phyloP scores from a whole-genome alignment of 305 asterid genomes.

The Euphrasia arctica region DNA sequence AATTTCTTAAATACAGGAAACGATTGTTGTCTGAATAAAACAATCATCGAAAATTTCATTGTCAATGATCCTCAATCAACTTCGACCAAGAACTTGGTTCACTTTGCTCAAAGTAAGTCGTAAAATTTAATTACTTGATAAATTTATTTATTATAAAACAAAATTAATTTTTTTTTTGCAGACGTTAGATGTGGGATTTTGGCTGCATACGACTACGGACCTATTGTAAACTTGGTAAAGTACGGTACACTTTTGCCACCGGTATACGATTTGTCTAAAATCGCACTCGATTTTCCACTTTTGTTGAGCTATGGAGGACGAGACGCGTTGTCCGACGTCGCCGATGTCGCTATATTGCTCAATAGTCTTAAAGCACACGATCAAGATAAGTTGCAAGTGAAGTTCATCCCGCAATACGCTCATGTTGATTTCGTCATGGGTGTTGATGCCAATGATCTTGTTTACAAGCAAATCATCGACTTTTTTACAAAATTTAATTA shows the following conservation, averaged over 20 bases:
- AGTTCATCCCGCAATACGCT: constrained; percentile 43
- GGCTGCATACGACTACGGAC: constrained; percentile 46
- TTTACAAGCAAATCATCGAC: constrained; percentile 35
- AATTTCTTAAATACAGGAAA: constrained; percentile 23
- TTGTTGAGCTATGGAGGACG: constrained; percentile 55
- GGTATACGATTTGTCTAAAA: constrained; percentile 39
- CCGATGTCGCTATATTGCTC: constrained; percentile 41
- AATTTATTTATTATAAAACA: not conserved
- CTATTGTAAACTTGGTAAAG: constrained; percentile 29
- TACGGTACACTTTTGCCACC: constrained; percentile 45
- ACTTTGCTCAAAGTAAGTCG: constrained; percentile 37
- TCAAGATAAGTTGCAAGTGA: constrained; percentile 39
- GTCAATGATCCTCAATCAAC: constrained; percentile 36
- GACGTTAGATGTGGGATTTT: constrained; percentile 43
- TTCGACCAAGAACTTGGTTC: constrained; percentile 33
- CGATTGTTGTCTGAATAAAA: constrained; percentile 34
- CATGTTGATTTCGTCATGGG: constrained; percentile 62
- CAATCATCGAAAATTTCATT: constrained; percentile 11
- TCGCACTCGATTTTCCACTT: constrained; percentile 48
- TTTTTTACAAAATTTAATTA: constrained; percentile 32
- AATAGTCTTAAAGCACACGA: constrained; percentile 38
- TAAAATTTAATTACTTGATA: not conserved
- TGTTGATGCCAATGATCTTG: constrained; percentile 37
- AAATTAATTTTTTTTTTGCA: constrained; percentile 17
- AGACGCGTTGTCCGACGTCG: constrained; percentile 42